These are phyloP conservation scores for Eimeria praecox DNA, from an alignment of 169 alveolate species.

Conservation along the genomic window DNA sequence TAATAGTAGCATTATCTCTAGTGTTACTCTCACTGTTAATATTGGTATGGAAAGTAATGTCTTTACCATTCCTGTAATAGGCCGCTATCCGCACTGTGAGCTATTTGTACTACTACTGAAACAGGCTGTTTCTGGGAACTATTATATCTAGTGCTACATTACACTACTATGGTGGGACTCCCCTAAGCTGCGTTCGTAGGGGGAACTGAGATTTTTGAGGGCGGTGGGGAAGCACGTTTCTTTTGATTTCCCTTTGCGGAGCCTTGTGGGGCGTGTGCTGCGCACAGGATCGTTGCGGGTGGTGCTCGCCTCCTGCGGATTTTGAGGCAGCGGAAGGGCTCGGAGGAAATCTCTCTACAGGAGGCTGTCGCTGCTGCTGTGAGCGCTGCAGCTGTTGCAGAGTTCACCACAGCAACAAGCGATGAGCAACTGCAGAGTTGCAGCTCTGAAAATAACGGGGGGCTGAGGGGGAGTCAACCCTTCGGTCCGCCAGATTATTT, in stretches of 20 bases:
- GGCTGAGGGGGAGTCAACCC: not conserved
- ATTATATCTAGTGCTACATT: not conserved
- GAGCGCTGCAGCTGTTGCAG: conserved; percentile 27
- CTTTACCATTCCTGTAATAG: not conserved
- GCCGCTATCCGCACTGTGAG: not conserved
- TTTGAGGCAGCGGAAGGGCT: not conserved
- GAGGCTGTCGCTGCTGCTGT: conserved; percentile 28
- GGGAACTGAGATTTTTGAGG: not conserved
- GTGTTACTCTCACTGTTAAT: not conserved
- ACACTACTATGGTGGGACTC: not conserved
- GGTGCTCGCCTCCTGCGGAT: conserved; percentile 8
- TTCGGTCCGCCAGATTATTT: not conserved
- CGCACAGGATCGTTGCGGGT: conserved; percentile 49
- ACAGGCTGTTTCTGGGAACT: not conserved
- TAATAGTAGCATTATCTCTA: not conserved
- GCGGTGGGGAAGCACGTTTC: not conserved
- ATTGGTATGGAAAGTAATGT: not conserved
- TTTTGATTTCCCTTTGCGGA: not conserved
- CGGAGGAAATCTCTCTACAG: not conserved
- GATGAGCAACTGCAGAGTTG: not conserved
- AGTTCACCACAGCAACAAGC: not conserved
- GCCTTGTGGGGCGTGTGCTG: not conserved
- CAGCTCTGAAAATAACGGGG: not conserved
- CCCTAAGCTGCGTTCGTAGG: not conserved
- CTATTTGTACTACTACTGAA: not conserved